phyloP scores from a whole-genome alignment of 108 stramenopile species.

The Pseudonitzschia multistriata region DNA sequence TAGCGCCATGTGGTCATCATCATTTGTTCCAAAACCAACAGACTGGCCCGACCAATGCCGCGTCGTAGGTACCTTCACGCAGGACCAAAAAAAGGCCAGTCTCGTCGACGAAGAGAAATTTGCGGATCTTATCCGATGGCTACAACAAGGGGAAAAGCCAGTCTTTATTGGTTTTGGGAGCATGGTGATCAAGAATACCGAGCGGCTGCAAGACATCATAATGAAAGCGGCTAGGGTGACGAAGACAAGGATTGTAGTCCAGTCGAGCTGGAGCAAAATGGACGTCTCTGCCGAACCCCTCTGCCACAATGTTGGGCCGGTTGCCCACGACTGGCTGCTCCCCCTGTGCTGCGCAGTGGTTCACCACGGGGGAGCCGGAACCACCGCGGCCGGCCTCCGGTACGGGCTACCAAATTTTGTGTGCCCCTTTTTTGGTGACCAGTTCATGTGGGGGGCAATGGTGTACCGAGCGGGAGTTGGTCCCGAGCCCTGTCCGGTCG shows the following conservation, averaged over 20 bases:
- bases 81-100: conserved; percentile 16
- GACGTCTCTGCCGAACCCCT: conserved; percentile 45
- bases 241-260: conserved; percentile 55
- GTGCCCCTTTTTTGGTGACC: conserved; percentile 82
- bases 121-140: conserved; percentile 44
- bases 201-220: conserved; percentile 44
- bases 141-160: conserved; percentile 44
- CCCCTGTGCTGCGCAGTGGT: conserved; percentile 67
- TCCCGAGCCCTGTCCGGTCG: conserved; percentile 57
- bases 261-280: conserved; percentile 70
- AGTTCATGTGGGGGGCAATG: conserved; percentile 78
- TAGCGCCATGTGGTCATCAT: conserved; percentile 78
- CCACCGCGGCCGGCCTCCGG: conserved; percentile 70
- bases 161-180: conserved; percentile 74
- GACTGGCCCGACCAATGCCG: conserved; percentile 83
- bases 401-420: conserved; percentile 70
- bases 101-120: conserved; percentile 34
- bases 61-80: conserved; percentile 72
- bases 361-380: conserved; percentile 90
- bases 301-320: conserved; percentile 59
- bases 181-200: conserved; percentile 70
- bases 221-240: conserved; percentile 44
- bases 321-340: conserved; percentile 78
- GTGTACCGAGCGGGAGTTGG: conserved; percentile 62
- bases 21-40: conserved; percentile 78